Conservation (phyloP, 192 early-diverging fungal species). For the Coemansia pectinata region DNA sequence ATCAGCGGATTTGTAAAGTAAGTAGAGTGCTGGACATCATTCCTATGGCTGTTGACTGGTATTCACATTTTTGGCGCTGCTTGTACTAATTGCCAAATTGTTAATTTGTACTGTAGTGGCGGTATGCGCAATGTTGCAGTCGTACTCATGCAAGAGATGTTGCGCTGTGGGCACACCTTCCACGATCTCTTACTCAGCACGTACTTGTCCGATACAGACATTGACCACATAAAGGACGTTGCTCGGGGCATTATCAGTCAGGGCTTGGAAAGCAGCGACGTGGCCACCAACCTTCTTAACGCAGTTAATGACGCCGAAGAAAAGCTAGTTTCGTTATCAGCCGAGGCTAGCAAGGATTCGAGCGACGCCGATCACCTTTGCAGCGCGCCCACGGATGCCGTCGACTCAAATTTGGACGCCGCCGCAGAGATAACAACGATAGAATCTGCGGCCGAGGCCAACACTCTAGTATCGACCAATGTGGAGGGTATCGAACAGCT, state of each 20-base stretch:
- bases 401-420: background rate
- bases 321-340: slow-evolving; percentile 21
- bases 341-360: background rate
- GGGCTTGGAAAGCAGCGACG: slow-evolving; percentile 23
- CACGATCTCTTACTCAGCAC: slow-evolving; percentile 47
- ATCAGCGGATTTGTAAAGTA: slow-evolving; percentile 68
- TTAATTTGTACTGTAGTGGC: slow-evolving; percentile 24
- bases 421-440: background rate
- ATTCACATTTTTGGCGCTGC: background rate
- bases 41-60: background rate
- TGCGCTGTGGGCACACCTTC: slow-evolving; percentile 42
- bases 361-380: background rate
- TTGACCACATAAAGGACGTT: slow-evolving; percentile 50
- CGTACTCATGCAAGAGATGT: slow-evolving; percentile 54
- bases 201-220: slow-evolving; percentile 50
- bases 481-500: slow-evolving; percentile 78
- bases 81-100: background rate
- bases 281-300: slow-evolving; percentile 27
- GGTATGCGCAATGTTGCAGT: slow-evolving; percentile 38
- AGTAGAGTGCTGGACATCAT: background rate
- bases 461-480: slow-evolving; percentile 51
- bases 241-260: slow-evolving; percentile 26
- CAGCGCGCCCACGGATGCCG: background rate
- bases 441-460: slow-evolving; percentile 19
- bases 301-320: slow-evolving; percentile 41